Evolutionary conservation across 768 basidiomycete genomes (phyloP).

Genomic region (Serendipita sp.): DNA sequence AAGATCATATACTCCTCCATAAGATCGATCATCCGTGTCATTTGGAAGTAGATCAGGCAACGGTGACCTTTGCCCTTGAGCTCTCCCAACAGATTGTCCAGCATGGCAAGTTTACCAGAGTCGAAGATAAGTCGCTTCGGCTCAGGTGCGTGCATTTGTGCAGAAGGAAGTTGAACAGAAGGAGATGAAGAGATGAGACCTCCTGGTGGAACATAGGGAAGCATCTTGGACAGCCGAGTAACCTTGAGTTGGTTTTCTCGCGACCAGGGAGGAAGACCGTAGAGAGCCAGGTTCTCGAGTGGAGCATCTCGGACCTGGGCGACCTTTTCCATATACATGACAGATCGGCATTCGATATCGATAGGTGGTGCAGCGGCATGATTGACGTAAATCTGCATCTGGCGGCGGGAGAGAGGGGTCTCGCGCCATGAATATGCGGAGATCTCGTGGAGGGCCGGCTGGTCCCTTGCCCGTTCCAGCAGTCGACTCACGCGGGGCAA

Average conservation of each 20-base stretch:
- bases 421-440: constrained; percentile 41
- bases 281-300: constrained; percentile 59
- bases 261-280: constrained; percentile 59
- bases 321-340: constrained; percentile 64
- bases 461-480: constrained; percentile 24
- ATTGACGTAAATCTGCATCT: constrained; percentile 75
- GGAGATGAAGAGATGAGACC: constrained; percentile 60
- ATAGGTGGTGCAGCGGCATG: constrained; percentile 75
- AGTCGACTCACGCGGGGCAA: constrained; percentile 16
- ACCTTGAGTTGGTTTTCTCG: constrained; percentile 42
- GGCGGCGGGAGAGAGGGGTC: constrained; percentile 70
- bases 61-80: constrained; percentile 88
- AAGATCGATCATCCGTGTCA: constrained; percentile 99
- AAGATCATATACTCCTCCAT: constrained; percentile 98
- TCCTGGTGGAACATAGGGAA: constrained; percentile 44
- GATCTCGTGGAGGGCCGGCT: constrained; percentile 47
- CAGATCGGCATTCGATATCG: constrained; percentile 49
- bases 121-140: constrained; percentile 90
- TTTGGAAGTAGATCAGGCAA: constrained; percentile 95
- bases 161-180: constrained; percentile 54
- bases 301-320: constrained; percentile 44
- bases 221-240: constrained; percentile 26
- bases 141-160: constrained; percentile 85
- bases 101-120: constrained; percentile 84
- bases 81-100: constrained; percentile 79